Base-by-base conservation (phyloP, 108 stramenopile genomes). In the Licmophora abbreviata region DNA sequence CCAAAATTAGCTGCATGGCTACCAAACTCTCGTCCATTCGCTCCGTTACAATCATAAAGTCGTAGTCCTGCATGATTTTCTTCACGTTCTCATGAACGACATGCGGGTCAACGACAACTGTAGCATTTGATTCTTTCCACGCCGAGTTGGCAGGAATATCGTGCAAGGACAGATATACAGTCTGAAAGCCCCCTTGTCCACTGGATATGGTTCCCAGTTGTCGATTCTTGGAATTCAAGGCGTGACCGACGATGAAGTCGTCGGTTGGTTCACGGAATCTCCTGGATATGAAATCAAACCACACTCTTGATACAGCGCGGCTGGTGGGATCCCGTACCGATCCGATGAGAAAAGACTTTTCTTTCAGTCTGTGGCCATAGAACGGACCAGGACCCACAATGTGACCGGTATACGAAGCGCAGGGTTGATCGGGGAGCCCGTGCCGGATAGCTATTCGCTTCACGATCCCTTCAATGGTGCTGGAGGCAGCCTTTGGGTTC, bases 1-100 rank as follows among this genome's bases (percentile, higher is more conserved):
- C 56, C 30, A 67, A 45, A 27, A 71, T 17, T 29, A 66, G 12
- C 28, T 61, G 56, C 46, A 69, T 4, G 12, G 41, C 62, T 8
- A 69, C 68, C 10, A 69, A 26, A 17, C 30, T 45, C 48, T 63
- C 68, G 27, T 69, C 67, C 14, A 68, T 33, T 15, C 67, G 60
- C 29, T 68, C 67, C 34, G 50, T 34, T 7, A 60, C 21, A 3
- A 35, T 20, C 28, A 31, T 20, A 35, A 50, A 50, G 44, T 57
- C 40, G 31, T 42, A 57, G 20, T 42, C 56, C 8, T 50, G 18
- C 25, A 45, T 38, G 30, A 48, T 29, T 25, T 26, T 20, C 33
- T 59, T 41, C n/a, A 76, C 66, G 15, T 46, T 18, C 7, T 10
- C 37, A 28, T 56, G 60, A 12, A 68, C 27, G 2, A 17, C 6